phyloP scores from a whole-genome alignment of 1,139 yeast genomes.

The Kurtzmaniella natalensis region DNA sequence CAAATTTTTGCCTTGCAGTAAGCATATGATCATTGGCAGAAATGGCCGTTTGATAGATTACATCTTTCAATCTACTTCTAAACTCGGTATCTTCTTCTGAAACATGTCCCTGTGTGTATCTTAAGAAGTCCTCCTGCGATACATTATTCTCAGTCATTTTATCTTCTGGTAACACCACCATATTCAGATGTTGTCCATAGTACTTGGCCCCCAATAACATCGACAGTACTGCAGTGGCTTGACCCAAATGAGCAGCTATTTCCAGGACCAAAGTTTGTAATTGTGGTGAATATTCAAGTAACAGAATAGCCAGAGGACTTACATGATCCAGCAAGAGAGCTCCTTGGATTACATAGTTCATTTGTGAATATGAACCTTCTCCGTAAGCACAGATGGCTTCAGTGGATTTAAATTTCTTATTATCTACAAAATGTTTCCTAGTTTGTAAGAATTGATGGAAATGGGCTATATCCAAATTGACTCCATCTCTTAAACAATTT shows the following conservation, averaged over 20 bases:
- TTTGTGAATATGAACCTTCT: conserved; percentile 75
- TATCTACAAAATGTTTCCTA: conserved; percentile 48
- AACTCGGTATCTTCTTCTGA: conserved; percentile 19
- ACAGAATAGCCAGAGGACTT: conserved; percentile 51
- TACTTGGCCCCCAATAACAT: conserved; percentile 59
- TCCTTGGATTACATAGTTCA: conserved; percentile 65
- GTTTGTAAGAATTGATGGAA: conserved; percentile 62
- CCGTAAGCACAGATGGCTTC: conserved; percentile 73
- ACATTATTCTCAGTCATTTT: conserved; percentile 49
- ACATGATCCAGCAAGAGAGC: conserved; percentile 54
- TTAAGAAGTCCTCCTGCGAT: conserved; percentile 60
- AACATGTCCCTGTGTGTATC: conserved; percentile 47
- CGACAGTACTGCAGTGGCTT: conserved; percentile 70
- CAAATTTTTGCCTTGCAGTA: conserved; percentile 56
- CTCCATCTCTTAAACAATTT: conserved; percentile 43
- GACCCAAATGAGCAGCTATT: conserved; percentile 79
- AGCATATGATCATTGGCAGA: conserved; percentile 77
- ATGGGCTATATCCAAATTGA: conserved; percentile 51
- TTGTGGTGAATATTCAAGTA: conserved; percentile 43
- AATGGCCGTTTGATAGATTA: conserved; percentile 67
- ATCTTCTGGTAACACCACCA: conserved; percentile 61
- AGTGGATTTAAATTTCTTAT: conserved; percentile 41
- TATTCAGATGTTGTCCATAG: conserved; percentile 50
- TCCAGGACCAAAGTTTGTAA: conserved; percentile 49
- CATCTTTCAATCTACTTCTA: conserved; percentile 47